Evolutionary conservation across 768 basidiomycete species (phyloP).

Genomic region (Auriscalpium orientale): DNA sequence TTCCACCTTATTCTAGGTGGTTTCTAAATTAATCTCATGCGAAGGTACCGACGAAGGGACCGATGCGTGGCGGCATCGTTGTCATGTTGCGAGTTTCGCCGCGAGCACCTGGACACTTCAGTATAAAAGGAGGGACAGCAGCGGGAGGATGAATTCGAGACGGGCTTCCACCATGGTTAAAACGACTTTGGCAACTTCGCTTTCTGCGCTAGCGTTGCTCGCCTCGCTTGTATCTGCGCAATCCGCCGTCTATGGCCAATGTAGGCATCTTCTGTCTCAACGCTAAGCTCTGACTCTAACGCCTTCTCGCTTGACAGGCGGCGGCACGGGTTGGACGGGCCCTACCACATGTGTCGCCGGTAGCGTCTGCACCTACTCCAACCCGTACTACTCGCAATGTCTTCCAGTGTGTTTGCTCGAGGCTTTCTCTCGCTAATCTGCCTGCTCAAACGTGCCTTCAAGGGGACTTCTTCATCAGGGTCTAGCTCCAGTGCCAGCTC

Average conservation of each 20-base stretch:
- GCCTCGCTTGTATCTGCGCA: slow-evolving; percentile 6
- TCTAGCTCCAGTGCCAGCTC: background rate
- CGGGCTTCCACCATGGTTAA: too few species aligned
- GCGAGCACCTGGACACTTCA: too few species aligned
- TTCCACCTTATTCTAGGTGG: too few species aligned
- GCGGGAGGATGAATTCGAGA: too few species aligned
- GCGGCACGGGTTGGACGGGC: slow-evolving; percentile 32
- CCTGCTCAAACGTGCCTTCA: background rate
- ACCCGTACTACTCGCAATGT: slow-evolving; percentile 39
- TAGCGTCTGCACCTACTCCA: slow-evolving; percentile 29
- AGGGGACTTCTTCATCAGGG: background rate
- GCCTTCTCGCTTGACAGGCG: slow-evolving; percentile 11
- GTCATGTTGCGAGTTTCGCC: too few species aligned
- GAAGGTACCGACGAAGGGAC: too few species aligned
- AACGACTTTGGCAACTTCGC: too few species aligned
- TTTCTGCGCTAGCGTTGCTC: too few species aligned
- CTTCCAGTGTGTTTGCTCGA: slow-evolving; percentile 20
- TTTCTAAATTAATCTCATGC: too few species aligned
- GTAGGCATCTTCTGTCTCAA: slow-evolving; percentile 1
- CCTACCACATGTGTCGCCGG: slow-evolving; percentile 33
- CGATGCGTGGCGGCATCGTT: too few species aligned
- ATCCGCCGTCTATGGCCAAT: slow-evolving; percentile 14
- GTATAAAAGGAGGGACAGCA: too few species aligned
- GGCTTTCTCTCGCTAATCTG: background rate
- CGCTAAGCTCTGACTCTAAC: background rate